These are phyloP conservation scores for Arthrocladium fulminans DNA, from an alignment of 2,329 filamentous ascomycete genomes.

Conservation along the genomic window DNA sequence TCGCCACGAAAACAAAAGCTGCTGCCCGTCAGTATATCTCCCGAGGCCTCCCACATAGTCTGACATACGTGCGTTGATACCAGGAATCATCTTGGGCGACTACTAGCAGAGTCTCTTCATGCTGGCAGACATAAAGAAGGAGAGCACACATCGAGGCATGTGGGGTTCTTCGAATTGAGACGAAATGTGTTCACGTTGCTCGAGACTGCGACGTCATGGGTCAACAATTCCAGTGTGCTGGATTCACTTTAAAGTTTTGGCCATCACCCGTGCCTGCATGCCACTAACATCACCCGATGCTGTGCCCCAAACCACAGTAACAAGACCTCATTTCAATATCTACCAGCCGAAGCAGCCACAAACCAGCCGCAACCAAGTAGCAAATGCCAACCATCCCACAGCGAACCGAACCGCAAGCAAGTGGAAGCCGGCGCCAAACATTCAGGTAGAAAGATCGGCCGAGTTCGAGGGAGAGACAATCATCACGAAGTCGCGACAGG, in stretches of 20 bases:
- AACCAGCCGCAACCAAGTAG: too few species aligned
- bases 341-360: not conserved
- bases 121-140: not conserved
- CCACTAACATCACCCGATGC: too few species aligned
- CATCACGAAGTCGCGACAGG: too few species aligned
- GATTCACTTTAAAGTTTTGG: not conserved
- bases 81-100: constrained; percentile 49
- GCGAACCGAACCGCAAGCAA: not conserved
- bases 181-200: constrained; percentile 1
- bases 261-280: not conserved
- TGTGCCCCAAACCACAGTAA: too few species aligned
- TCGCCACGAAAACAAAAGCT: constrained; percentile 55
- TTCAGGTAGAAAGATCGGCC: too few species aligned
- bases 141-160: not conserved
- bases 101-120: not conserved
- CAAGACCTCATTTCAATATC: not conserved
- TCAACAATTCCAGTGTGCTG: not conserved
- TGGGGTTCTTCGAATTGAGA: not conserved
- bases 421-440: not conserved
- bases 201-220: constrained; percentile 3
- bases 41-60: not conserved
- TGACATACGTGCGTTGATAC: constrained; percentile 51
- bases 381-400: too few species aligned
- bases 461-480: too few species aligned
- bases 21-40: constrained; percentile 16